Evolutionary conservation across 2,329 filamentous ascomycete genomes (phyloP).

Genomic region (Claviceps sp.): DNA sequence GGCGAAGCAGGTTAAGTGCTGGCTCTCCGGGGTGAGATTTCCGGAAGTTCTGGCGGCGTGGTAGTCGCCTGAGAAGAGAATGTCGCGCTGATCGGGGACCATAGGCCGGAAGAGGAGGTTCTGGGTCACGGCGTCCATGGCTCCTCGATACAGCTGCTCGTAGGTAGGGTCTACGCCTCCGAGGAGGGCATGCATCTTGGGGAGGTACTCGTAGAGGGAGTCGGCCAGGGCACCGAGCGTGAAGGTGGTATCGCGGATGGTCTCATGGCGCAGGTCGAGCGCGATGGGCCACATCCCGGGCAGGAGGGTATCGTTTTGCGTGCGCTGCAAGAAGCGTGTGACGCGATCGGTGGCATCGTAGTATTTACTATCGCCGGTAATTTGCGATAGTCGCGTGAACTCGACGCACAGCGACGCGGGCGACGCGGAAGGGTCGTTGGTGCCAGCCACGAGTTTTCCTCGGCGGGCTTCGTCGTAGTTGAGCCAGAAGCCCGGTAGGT

Average conservation of each 20-base stretch:
- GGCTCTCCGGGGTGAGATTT: constrained; percentile 16
- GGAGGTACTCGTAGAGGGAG: constrained; percentile 47
- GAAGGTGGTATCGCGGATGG: constrained; percentile 31
- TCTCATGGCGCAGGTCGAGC: constrained; percentile 45
- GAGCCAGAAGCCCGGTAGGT: constrained; percentile 34
- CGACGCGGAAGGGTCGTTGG: constrained; percentile 33
- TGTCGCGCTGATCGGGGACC: constrained; percentile 44
- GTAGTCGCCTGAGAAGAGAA: constrained; percentile 32
- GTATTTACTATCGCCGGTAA: constrained; percentile 60
- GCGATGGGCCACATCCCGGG: constrained; percentile 66
- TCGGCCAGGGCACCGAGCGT: constrained; percentile 42
- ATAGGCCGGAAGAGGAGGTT: constrained; percentile 60
- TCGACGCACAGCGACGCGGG: constrained; percentile 59
- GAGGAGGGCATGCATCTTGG: constrained; percentile 51
- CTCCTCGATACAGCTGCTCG: constrained; percentile 48
- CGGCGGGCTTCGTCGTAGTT: constrained; percentile 29
- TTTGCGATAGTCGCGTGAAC: constrained; percentile 60
- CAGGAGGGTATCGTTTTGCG: constrained; percentile 55
- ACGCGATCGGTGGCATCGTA: constrained; percentile 67
- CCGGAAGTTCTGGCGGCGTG: constrained; percentile 14
- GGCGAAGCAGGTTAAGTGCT: constrained; percentile 43
- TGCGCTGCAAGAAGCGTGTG: constrained; percentile 52
- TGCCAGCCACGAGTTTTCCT: constrained; percentile 33
- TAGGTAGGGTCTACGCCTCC: constrained; percentile 50
- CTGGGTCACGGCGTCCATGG: constrained; percentile 47